Percentiles rank a stretch among this genome's conserved stretches.
These are phyloP conservation scores for Penicillium rolfsii DNA, from an alignment of 2,329 filamentous ascomycete genomes.

Conservation along the genomic window DNA sequence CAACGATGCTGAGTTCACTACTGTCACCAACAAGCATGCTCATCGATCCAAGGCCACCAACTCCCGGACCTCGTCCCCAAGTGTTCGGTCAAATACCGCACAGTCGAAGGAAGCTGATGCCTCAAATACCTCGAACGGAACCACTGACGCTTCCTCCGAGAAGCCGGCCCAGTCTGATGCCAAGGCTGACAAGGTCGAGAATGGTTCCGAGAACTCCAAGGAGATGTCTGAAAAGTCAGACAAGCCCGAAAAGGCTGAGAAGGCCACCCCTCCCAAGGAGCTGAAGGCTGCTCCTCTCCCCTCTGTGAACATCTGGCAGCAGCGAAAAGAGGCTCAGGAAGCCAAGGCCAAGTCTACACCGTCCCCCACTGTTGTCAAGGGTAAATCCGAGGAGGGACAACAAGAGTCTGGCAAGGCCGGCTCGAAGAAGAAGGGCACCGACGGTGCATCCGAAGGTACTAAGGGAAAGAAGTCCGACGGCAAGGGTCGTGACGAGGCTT, in stretches of 20 bases:
- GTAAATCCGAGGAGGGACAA: constrained; percentile 43
- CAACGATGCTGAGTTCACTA: constrained; percentile 41
- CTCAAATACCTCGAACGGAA: constrained; percentile 64
- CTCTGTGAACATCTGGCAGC: constrained; percentile 83
- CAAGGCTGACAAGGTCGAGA: constrained; percentile 60
- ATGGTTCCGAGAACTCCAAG: constrained; percentile 50
- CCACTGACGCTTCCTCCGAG: constrained; percentile 69
- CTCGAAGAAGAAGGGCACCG: constrained; percentile 46
- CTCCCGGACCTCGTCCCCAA: constrained; percentile 57
- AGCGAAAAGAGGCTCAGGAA: constrained; percentile 70
- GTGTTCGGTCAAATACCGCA: constrained; percentile 54
- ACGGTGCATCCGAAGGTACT: constrained; percentile 31
- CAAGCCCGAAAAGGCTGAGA: constrained; percentile 54
- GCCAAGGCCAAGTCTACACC: constrained; percentile 51
- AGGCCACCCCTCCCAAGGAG: constrained; percentile 59
- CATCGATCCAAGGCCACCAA: constrained; percentile 36
- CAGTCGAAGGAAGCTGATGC: constrained; percentile 63
- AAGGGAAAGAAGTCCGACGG: constrained; percentile 47
- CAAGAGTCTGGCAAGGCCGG: constrained; percentile 45
- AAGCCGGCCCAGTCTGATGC: constrained; percentile 62
- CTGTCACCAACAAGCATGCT: constrained; percentile 31
- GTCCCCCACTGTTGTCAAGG: constrained; percentile 30
- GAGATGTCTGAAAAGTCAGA: constrained; percentile 56
- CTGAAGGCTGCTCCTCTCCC: constrained; percentile 82
- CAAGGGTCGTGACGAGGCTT: constrained; percentile 46